A percentile compares a stretch with the other conserved stretches of the same genome.
These are phyloP conservation scores for Phyllosticta capitalensis DNA, from an alignment of 2,329 filamentous ascomycete species.

Conservation along the genomic window DNA sequence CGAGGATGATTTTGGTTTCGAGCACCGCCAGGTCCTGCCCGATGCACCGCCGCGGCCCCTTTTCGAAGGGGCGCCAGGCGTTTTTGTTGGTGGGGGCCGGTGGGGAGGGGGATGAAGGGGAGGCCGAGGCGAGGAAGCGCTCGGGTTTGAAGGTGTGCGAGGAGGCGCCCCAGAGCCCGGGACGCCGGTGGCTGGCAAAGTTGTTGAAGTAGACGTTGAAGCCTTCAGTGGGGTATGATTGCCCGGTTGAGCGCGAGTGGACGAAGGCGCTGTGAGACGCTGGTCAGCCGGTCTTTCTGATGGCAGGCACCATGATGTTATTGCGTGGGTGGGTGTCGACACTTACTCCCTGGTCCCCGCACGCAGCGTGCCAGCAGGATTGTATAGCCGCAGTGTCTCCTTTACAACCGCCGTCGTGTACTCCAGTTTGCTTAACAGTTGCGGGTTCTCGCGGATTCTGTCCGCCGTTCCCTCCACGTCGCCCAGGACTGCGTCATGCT, in stretches of 20 bases:
- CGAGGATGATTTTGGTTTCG: slow-evolving; percentile 24
- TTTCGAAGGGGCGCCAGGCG: slow-evolving; percentile 31
- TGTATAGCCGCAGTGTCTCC: slow-evolving; percentile 25
- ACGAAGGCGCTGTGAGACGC: neutral
- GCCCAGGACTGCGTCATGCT: slow-evolving; percentile 25
- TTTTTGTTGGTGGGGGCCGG: neutral
- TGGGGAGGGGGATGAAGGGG: neutral
- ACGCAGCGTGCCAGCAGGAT: slow-evolving; percentile 15
- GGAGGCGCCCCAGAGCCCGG: neutral
- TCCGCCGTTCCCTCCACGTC: slow-evolving; percentile 12
- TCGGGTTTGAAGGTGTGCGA: slow-evolving; percentile 5
- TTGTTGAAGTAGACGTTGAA: slow-evolving; percentile 2
- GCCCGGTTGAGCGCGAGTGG: neutral
- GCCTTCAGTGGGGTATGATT: neutral
- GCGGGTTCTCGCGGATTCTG: slow-evolving; percentile 15
- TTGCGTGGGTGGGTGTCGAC: too few relatives aligned
- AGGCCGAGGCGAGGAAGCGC: neutral
- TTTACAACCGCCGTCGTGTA: slow-evolving; percentile 28
- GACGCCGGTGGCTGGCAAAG: neutral
- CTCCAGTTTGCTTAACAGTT: slow-evolving; percentile 21
- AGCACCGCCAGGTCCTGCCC: slow-evolving; percentile 29
- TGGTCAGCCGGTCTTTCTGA: neutral
- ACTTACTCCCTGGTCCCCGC: neutral
- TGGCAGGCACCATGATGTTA: neutral
- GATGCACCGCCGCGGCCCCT: slow-evolving; percentile 29